A percentile compares a stretch with the other conserved stretches of the same genome.
phyloP scores from a whole-genome alignment of 2,329 filamentous ascomycete genomes.

The Alternaria sp. region DNA sequence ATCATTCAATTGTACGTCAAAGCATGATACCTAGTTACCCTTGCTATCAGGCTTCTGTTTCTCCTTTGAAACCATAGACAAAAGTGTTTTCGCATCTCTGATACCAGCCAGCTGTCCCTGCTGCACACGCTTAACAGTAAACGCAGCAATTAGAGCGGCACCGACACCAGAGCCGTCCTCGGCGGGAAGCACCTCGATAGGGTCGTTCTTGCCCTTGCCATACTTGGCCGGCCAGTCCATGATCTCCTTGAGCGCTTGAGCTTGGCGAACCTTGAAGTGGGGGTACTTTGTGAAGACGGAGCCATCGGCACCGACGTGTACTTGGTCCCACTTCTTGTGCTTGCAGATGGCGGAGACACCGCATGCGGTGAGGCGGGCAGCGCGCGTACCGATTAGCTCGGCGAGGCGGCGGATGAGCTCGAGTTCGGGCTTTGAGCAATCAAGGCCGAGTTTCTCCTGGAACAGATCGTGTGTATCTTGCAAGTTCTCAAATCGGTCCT shows the following conservation, averaged over 20 bases:
- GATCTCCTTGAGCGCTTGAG: constrained; percentile 89
- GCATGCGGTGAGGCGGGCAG: constrained; percentile 90
- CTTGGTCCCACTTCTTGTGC: constrained; percentile 88
- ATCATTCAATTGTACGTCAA: background rate
- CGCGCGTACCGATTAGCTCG: constrained; percentile 93
- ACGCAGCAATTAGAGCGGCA: constrained; percentile 86
- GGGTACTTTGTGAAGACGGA: constrained; percentile 99
- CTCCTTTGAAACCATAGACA: constrained; percentile 41
- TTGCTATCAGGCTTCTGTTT: background rate
- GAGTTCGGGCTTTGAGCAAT: constrained; percentile 77
- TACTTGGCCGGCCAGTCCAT: constrained; percentile 89
- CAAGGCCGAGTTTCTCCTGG: constrained; percentile 75
- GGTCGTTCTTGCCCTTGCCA: constrained; percentile 70
- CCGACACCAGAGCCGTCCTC: constrained; percentile 98
- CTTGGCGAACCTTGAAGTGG: constrained; percentile 93
- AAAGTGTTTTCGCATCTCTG: constrained; percentile 58
- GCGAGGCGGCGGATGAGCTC: constrained; percentile 88
- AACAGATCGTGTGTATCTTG: constrained; percentile 87
- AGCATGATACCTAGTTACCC: constrained; percentile 5
- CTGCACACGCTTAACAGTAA: constrained; percentile 70
- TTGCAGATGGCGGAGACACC: constrained; percentile 96
- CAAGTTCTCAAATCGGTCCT: constrained; percentile 95
- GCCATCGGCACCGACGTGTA: constrained; percentile 95
- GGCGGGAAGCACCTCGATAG: constrained; percentile 84
- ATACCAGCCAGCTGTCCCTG: constrained; percentile 68